Base-by-base conservation (phyloP, 148 eudicot species). In the Fallopia convolvulus region DNA sequence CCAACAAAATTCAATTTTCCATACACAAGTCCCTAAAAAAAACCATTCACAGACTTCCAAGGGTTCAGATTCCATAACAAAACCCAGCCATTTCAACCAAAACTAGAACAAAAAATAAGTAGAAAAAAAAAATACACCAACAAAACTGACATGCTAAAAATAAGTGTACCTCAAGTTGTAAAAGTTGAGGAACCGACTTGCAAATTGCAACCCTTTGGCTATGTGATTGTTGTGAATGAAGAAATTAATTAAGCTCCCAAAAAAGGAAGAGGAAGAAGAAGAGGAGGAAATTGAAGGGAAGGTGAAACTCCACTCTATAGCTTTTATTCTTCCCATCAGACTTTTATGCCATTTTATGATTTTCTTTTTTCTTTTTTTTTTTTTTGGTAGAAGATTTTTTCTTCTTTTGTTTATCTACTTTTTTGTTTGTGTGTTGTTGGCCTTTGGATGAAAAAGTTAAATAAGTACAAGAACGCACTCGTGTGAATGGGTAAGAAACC, bases 231-330 rank as follows among this genome's bases (percentile, higher is more conserved):
- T 63, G 6, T 63, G 33, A 30, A 30, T 26, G 70, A 30, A 63
- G 18, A 63, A 55, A 55, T n/a, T 2, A 55, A 55, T n/a, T 2
- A 55, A 55, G 61, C 61, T 9, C 61, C 61, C 26, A 55, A 10
- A 55, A 55, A n/a, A 55, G 21, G 61, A 55, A 5, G 60, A 53
- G 6, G 60, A 53, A 52, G 60, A 53, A 5, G 26, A 55, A 53
- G 60, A 53, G 6, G 70, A 30, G 30, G 39, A 30, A 55, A 55
- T n/a, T 7, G 20, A 55, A 52, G 58, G 17, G 58, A n/a, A 20
- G 36, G 39, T 63, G 70, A 63, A 63, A 63, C 70, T 63, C 70
- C 15, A 63, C 70, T 63, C 39, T 30, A 12, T 63, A 40, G 70
- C 70, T 63, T 32, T 13, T 55, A 55, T 55, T 55, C 61, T 55